Evolutionary conservation across 225 moss, liverwort and hornwort genomes (phyloP), one percentile per base, ranked within the genome.

Genomic region (Neckera pumila): DNA sequence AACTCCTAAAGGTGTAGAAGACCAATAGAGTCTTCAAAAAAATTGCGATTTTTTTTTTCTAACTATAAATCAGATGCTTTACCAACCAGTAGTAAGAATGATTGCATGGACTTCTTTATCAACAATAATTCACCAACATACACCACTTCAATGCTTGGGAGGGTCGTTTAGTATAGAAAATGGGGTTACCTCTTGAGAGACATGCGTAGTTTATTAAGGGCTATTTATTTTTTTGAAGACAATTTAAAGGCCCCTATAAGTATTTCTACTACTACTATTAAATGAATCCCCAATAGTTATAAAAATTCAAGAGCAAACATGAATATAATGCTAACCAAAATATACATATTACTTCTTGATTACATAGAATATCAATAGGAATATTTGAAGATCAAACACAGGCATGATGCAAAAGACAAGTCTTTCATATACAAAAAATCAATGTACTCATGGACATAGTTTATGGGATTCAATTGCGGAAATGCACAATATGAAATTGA

Each of bases 381-480:
- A 19, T 4, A 7, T 49, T 11, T 47, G 0, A 11, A 74, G 11
- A 47, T 30, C 47, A 31, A 31, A 47, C 2, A 47, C 47, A 30
- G 47, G 10, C 1, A 18, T 47, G 2, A 2, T 47, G 7, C 7
- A 19, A 33, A 31, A 31, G 4, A 49, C 49, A 74, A 49, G 11
- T 43, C 10, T 17, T 45, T 73, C 6, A 45, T 17, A 72, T 0
- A 45, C 28, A 17, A 17, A 38, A 72, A 45, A 45, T 28, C 17
- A 17, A 28, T 45, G 28, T 43, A 6, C 28, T 2, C 5, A 17
- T 43, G 28, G 10, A 43, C 0, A 73, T 28, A 2, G 45, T 17
- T 45, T 72, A 16, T 10, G 1, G 2, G 6, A 72, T 72, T 43
- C 0, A 73, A 0, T 3, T 6, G 11, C 17, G 2, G 11, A 73